Base-by-base conservation (phyloP, 768 basidiomycete species). In the Hemileccinum impolitum region DNA sequence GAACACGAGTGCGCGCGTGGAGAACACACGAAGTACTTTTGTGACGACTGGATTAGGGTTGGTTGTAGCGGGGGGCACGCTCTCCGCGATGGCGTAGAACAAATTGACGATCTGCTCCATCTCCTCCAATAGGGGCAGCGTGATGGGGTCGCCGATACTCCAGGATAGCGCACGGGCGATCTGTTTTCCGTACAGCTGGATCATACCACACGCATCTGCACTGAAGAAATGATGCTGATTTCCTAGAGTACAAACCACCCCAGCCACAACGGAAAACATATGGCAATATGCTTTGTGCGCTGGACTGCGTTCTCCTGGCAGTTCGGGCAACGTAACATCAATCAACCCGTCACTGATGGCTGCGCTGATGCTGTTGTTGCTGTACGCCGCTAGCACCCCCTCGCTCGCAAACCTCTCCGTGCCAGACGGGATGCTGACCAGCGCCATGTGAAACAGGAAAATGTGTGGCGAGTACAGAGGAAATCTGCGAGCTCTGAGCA, bases 371-470 rank as follows among this genome's bases (percentile, higher is more conserved):
- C 77, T 77, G 62, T 89, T 94, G 58, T 87, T 89, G 61, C 84
- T 85, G 63, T 95, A 94, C 0, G 92, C 87, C 0, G 83, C 69
- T 17, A 95, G 69, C 2, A 91, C 73, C 28, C 92, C 91, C 54
- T 88, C 90, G 56, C 85, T 84, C 5, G 92, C 91, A 21, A 96
- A 78, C 50, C 87, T 73, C 64, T 95, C 93, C 0, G 94, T 92
- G 0, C 90, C 84, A 1, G 80, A 76, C 0, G 85, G 80, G 45
- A 88, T 77, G 50, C 81, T 81, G 14, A 87, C 90, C 17, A 96
- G 70, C 1, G 89, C 81, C 74, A 93, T 86, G 61, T 95, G 92
- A 72, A 96, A 90, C 26, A 85, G 72, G 46, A 96, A 79, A 48
- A 95, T 72, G 57, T 90, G 86, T 0, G 87, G 82, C 0, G 86